These are phyloP conservation scores for Apiospora kogelbergensis DNA, from an alignment of 2,329 filamentous ascomycete species.

Conservation along the genomic window DNA sequence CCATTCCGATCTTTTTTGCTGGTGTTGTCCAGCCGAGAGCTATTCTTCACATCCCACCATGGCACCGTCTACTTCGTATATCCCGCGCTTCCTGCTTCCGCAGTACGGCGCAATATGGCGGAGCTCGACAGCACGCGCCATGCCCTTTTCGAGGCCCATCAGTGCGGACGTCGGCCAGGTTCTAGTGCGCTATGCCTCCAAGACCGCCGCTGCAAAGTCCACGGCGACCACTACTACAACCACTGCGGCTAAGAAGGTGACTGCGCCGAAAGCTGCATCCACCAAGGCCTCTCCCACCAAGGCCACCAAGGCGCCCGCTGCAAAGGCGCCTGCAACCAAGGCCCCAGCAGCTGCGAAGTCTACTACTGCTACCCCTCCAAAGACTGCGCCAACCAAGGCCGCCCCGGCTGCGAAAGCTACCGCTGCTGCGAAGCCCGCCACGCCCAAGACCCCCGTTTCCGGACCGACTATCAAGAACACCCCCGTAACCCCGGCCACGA, in stretches of 20 bases:
- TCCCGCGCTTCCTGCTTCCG: constrained; percentile 69
- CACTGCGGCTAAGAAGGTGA: constrained; percentile 45
- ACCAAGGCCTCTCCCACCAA: constrained; percentile 44
- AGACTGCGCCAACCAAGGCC: constrained; percentile 18
- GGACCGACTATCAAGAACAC: constrained; percentile 4
- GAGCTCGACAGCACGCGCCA: constrained; percentile 29
- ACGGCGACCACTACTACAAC: constrained; percentile 15
- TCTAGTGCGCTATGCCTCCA: constrained; percentile 37
- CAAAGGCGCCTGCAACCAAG: constrained; percentile 22
- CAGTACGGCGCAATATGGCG: constrained; percentile 59
- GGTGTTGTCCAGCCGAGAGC: background rate
- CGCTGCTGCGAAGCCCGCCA: constrained; percentile 11
- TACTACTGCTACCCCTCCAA: constrained; percentile 14
- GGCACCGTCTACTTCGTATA: constrained; percentile 49
- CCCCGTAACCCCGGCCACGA: background rate
- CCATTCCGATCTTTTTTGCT: background rate
- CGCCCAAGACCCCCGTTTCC: constrained; percentile 13
- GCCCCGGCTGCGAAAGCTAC: constrained; percentile 16
- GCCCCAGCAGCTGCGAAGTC: background rate
- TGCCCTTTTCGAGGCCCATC: constrained; percentile 26
- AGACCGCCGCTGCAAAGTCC: constrained; percentile 22
- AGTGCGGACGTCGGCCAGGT: constrained; percentile 27
- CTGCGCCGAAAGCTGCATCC: constrained; percentile 43
- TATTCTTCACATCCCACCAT: constrained; percentile 28
- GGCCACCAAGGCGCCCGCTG: constrained; percentile 12